phyloP scores from a whole-genome alignment of 192 early-diverging fungal genomes.

The Gonapodya prolifera region DNA sequence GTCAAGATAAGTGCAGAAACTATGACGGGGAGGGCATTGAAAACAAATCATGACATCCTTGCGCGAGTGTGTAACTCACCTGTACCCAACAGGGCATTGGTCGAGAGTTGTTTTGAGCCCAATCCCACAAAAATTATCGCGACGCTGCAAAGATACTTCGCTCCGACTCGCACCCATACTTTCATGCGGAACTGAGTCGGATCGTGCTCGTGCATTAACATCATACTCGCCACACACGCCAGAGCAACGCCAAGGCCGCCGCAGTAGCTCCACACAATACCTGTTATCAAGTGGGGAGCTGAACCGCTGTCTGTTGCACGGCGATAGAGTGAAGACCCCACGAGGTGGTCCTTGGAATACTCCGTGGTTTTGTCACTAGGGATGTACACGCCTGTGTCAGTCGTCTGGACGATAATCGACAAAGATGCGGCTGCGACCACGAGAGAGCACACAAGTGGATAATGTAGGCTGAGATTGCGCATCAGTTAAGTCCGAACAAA shows the following conservation, averaged over 20 bases:
- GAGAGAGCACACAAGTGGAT: neutral
- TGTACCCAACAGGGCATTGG: no score
- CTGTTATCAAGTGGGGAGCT: neutral
- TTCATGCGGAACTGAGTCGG: neutral
- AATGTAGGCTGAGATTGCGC: neutral
- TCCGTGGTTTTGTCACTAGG: neutral
- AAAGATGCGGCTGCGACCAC: neutral
- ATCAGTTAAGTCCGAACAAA: neutral
- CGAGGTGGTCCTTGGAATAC: neutral
- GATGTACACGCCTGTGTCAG: neutral
- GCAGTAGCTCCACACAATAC: neutral
- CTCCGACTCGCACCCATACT: neutral
- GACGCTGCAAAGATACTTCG: neutral
- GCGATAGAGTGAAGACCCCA: neutral
- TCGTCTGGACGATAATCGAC: neutral
- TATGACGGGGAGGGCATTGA: no score
- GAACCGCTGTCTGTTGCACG: neutral
- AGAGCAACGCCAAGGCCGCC: neutral
- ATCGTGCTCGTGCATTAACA: neutral
- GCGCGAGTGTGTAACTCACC: no score
- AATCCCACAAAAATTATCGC: neutral
- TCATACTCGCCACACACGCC: neutral
- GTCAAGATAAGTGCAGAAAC: neutral
- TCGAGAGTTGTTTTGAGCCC: neutral
- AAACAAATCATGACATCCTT: no score